Base-by-base conservation (phyloP, 805 yeast genomes). In the Wickerhamomyces alni region DNA sequence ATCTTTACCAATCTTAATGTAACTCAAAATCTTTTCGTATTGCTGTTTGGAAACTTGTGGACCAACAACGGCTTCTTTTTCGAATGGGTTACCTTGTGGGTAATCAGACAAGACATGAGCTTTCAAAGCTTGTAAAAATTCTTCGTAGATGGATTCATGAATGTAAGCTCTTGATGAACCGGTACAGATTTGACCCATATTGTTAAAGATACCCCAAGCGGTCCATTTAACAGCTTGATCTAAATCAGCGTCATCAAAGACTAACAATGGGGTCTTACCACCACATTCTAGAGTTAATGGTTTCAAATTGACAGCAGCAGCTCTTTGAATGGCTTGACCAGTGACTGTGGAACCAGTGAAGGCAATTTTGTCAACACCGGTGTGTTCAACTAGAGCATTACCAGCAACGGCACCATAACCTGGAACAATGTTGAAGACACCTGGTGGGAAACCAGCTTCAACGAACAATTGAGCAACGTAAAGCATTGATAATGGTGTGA, bases 101-200 rank as follows among this genome's bases (percentile, higher is more conserved):
- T 61, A 67, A 40, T 69, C 66, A 15, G 53, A 53, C 26, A 54
- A 38, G 19, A 63, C 62, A 37, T 58, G 65, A 6, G 43, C 42
- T 26, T 51, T 54, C 47, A 76, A 66, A 36, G 60, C 64, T 32
- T 58, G 56, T 28, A 75, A 55, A 47, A 74, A 68, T 52, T 70
- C 63, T 42, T 76, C 79, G 58, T 76, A 74, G 42, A 74, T 57
- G 13, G 67, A 67, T 43, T 74, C 77, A 51, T 77, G 81, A 42
- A 77, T 65, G 49, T 74, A 75, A 35, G 75, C 62, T 61, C 82
- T 69, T 17, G 81, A 75, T 41, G 81, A 77, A 40, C 82, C 81
- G 36, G 80, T 73, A 59, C 83, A 77, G 45, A 77, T 78, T 61
- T 77, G 81, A 47, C 83, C 83, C 53, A 76, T 67, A 62, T 77